A percentile compares a stretch with the other conserved stretches of the same genome.
phyloP scores from a whole-genome alignment of 164 flowering plant species.

The Sextonia rubra region DNA sequence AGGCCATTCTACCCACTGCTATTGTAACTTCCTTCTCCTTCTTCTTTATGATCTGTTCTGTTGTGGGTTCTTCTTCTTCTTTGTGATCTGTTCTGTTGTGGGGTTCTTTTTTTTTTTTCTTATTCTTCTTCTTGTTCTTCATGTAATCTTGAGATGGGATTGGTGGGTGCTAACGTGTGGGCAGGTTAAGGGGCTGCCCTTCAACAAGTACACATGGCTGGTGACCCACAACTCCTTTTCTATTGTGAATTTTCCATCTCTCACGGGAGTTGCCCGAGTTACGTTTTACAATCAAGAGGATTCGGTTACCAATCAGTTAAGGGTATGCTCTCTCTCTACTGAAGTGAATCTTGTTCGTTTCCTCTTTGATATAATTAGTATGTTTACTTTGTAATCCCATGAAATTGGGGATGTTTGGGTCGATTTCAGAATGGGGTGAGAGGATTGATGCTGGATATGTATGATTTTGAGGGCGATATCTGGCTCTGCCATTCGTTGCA shows the following conservation, averaged over 20 bases:
- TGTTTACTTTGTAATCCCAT: slow-evolving; percentile 4
- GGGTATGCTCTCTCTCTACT: slow-evolving; percentile 32
- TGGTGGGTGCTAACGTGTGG: background rate
- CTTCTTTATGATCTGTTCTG: background rate
- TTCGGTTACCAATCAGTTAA: slow-evolving; percentile 75
- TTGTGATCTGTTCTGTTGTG: no score
- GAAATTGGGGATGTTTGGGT: slow-evolving; percentile 7
- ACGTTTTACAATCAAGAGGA: slow-evolving; percentile 95
- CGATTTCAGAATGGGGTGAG: slow-evolving; percentile 87
- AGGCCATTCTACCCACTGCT: slow-evolving; percentile 58
- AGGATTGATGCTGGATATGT: slow-evolving; percentile 99
- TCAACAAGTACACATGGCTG: slow-evolving; percentile 91
- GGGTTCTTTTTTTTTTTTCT: background rate
- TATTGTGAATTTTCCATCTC: slow-evolving; percentile 64
- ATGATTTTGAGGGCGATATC: slow-evolving; percentile 78
- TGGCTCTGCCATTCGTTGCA: slow-evolving; percentile 98
- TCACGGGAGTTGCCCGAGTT: slow-evolving; percentile 61
- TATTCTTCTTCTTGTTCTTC: background rate
- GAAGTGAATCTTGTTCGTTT: background rate
- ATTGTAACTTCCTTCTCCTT: slow-evolving; percentile 36
- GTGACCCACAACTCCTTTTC: slow-evolving; percentile 91
- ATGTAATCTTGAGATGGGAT: background rate
- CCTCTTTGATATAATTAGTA: background rate
- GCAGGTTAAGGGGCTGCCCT: slow-evolving; percentile 78
- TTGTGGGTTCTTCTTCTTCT: background rate